Conservation (phyloP, 345 rosid genomes). For the Acer negundo region DNA sequence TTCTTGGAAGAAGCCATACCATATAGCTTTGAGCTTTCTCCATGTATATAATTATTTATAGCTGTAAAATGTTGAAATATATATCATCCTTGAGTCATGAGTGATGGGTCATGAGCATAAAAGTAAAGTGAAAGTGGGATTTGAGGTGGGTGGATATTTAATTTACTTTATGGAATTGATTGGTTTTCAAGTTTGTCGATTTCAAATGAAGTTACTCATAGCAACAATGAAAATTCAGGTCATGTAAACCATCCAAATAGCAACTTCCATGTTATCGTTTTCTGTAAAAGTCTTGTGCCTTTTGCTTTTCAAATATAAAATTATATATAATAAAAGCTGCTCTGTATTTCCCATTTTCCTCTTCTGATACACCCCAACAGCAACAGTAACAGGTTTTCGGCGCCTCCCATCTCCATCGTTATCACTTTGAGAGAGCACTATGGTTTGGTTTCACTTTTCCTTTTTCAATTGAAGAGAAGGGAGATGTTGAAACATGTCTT, state of each 20-base stretch:
- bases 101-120: too few species aligned
- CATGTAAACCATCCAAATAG: not conserved
- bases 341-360: not conserved
- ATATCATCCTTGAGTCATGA: too few species aligned
- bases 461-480: not conserved
- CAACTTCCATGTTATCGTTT: constrained; percentile 18
- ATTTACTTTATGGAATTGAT: not conserved
- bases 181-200: constrained; percentile 30
- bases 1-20: too few species aligned
- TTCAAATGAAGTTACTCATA: constrained; percentile 10
- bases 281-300: constrained; percentile 19
- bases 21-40: too few species aligned
- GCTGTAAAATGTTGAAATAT: not conserved
- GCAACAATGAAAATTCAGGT: not conserved
- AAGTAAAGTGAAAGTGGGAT: not conserved
- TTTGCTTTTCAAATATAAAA: constrained; percentile 12
- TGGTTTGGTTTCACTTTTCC: constrained; percentile 17
- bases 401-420: too few species aligned
- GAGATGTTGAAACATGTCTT: constrained; percentile 26
- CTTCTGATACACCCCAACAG: too few species aligned
- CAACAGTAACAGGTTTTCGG: too few species aligned
- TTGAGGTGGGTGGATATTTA: not conserved
- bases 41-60: too few species aligned
- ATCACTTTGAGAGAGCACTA: constrained; percentile 15
- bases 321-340: not conserved